Conservation (phyloP, 805 yeast genomes). For the Spathaspora sp. region DNA sequence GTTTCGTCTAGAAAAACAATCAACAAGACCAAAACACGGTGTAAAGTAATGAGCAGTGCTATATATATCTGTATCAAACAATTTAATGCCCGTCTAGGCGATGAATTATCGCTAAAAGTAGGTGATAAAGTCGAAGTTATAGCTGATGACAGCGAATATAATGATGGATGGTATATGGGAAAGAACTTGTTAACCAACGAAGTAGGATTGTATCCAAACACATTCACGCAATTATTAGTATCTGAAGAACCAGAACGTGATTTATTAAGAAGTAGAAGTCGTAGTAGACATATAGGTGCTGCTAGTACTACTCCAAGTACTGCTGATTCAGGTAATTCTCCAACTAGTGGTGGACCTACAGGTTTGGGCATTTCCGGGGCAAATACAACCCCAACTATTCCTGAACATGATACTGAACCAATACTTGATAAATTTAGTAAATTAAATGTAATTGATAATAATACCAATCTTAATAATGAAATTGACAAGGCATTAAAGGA, state of each 20-base stretch:
- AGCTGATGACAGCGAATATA: constrained; percentile 88
- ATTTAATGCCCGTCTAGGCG: constrained; percentile 82
- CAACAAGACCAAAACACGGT: background rate
- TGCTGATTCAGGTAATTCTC: background rate
- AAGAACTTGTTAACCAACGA: constrained; percentile 65
- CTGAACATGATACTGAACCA: background rate
- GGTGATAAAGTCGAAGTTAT: constrained; percentile 89
- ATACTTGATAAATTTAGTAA: background rate
- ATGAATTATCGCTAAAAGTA: constrained; percentile 73
- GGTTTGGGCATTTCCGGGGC: background rate
- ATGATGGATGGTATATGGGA: constrained; percentile 97
- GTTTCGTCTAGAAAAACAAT: too few species aligned
- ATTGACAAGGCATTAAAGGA: constrained; percentile 73
- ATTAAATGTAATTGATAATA: background rate
- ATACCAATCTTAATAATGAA: constrained; percentile 43
- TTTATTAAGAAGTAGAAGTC: constrained; percentile 39
- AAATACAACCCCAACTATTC: background rate
- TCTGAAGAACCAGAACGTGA: constrained; percentile 13
- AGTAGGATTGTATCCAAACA: constrained; percentile 88
- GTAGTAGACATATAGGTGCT: background rate
- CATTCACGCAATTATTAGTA: constrained; percentile 63
- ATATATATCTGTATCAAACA: constrained; percentile 70
- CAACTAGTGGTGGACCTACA: background rate
- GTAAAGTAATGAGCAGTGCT: constrained; percentile 14
- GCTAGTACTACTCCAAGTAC: background rate